These are phyloP conservation scores for Nemania sp. DNA, from an alignment of 2,329 filamentous ascomycete species.

Conservation along the genomic window DNA sequence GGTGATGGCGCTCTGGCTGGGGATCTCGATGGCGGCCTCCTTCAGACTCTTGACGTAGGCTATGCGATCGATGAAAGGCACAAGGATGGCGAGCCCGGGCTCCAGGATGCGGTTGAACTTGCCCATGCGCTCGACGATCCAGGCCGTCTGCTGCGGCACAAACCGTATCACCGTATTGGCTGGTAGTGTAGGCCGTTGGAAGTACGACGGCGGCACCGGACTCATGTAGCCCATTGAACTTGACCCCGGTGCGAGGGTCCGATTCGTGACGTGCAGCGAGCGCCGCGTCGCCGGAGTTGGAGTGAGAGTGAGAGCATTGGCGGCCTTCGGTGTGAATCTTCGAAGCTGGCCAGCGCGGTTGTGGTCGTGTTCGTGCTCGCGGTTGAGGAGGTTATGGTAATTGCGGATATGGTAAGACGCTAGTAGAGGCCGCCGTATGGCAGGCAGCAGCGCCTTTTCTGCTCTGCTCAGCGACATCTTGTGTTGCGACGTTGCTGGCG, in stretches of 20 bases:
- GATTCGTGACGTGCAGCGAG: conserved; percentile 31
- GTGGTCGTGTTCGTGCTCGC: neutral
- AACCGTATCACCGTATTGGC: conserved; percentile 95
- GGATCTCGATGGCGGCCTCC: conserved; percentile 94
- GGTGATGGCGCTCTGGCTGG: conserved; percentile 95
- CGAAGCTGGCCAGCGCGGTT: conserved; percentile 8
- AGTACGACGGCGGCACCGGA: conserved; percentile 70
- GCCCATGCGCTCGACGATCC: conserved; percentile 99
- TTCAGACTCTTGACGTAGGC: conserved; percentile 98
- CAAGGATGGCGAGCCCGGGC: conserved; percentile 84
- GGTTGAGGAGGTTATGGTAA: conserved; percentile 9
- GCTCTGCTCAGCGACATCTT: conserved; percentile 36
- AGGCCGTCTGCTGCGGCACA: conserved; percentile 97
- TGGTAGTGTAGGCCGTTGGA: conserved; percentile 73
- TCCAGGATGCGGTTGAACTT: conserved; percentile 93
- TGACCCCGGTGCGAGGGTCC: conserved; percentile 29
- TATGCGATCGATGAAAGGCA: conserved; percentile 92
- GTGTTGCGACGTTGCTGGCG: conserved; percentile 11
- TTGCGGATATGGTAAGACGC: conserved; percentile 2
- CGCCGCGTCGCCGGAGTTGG: conserved; percentile 27
- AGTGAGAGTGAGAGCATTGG: conserved; percentile 20
- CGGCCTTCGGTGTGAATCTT: conserved; percentile 18
- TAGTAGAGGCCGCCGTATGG: conserved; percentile 24
- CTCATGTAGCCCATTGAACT: conserved; percentile 38
- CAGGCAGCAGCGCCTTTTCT: conserved; percentile 31